Evolutionary conservation across 768 basidiomycete species (phyloP).

Genomic region (Xerocomellus amylosporus): DNA sequence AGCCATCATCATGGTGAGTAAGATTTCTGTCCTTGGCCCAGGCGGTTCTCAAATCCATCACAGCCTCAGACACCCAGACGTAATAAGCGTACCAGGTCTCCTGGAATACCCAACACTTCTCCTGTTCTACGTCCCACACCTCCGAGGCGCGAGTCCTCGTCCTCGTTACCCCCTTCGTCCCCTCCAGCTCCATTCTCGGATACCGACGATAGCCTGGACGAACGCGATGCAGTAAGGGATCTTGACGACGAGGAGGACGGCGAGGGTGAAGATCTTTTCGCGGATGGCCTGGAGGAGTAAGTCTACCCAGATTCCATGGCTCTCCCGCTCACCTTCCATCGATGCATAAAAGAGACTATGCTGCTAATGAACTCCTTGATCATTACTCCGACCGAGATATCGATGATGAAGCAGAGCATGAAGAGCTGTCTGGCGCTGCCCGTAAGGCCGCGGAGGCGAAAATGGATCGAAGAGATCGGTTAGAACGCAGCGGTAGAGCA

Average conservation of each 20-base stretch:
- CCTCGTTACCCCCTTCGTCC: conserved; percentile 83
- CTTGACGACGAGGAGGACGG: conserved; percentile 69
- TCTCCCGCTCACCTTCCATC: conserved; percentile 10
- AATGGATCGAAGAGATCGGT: conserved; percentile 86
- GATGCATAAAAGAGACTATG: conserved; percentile 67
- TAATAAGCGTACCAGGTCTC: conserved; percentile 61
- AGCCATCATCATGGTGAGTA: conserved; percentile 39
- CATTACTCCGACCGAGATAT: conserved; percentile 84
- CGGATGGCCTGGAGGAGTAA: conserved; percentile 71
- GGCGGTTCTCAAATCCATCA: not conserved
- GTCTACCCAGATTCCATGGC: conserved; percentile 22
- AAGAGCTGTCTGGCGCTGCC: conserved; percentile 61
- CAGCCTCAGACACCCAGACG: conserved; percentile 49
- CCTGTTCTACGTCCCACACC: conserved; percentile 45
- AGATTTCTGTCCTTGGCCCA: conserved; percentile 2
- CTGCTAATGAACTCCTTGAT: conserved; percentile 77
- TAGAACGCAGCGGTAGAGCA: conserved; percentile 60
- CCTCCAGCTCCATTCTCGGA: conserved; percentile 84
- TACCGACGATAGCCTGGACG: conserved; percentile 76
- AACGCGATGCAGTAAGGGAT: conserved; percentile 63
- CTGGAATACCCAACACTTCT: conserved; percentile 46
- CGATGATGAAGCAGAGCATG: conserved; percentile 74
- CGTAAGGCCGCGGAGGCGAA: conserved; percentile 81
- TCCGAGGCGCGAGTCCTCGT: conserved; percentile 56
- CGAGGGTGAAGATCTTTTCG: conserved; percentile 94